Evolutionary conservation across 352 stramenopile species (phyloP), one percentile per base, ranked within the genome.

Genomic region (Elongisporangium anandrum): DNA sequence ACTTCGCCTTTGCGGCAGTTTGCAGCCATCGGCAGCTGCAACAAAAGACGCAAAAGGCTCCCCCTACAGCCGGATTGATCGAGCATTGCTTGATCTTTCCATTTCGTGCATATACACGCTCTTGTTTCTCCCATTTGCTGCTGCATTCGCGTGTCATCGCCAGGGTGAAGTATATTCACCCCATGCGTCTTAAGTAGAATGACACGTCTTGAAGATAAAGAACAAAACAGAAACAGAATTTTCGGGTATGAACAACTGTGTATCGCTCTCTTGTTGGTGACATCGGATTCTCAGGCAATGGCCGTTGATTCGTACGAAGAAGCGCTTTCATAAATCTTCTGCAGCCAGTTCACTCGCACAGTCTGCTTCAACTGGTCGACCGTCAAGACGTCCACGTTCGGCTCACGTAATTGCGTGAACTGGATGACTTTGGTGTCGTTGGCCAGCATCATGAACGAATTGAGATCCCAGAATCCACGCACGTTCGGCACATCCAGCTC

Each of bases 391-490:
- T 55, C 52, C 9, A 38, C 41, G 0, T 57, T 21, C 6, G 61
- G 61, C 6, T 53, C 50, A 4, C 61, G 60, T 2, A 74, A 50
- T 16, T 62, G n/a, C 16, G 59, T 74, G 62, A 92, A 94, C 7
- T 53, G 50, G 20, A 94, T 59, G 34, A 66, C 73, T 54, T 79
- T 75, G 23, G 69, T 77, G 57, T 73, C 54, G 55, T 86, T 87
- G 23, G 68, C 63, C n/a, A 90, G 52, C 68, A 96, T 74, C 59
- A 92, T 52, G 57, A 94, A 83, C 52, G 80, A 83, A 57, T 92
- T 96, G 23, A 66, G 59, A 56, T 73, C 85, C 81, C 81, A 96
- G 54, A 81, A 76, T 1, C 87, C 87, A 1, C 65, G 59, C 34
- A 85, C 64, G n/a, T 64, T 62, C 2, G 56, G 64, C 5, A 61